Percentiles rank a stretch among this genome's conserved stretches.
These are phyloP conservation scores for Drechslera avenae DNA, from an alignment of 2,329 filamentous ascomycete genomes.

Conservation along the genomic window DNA sequence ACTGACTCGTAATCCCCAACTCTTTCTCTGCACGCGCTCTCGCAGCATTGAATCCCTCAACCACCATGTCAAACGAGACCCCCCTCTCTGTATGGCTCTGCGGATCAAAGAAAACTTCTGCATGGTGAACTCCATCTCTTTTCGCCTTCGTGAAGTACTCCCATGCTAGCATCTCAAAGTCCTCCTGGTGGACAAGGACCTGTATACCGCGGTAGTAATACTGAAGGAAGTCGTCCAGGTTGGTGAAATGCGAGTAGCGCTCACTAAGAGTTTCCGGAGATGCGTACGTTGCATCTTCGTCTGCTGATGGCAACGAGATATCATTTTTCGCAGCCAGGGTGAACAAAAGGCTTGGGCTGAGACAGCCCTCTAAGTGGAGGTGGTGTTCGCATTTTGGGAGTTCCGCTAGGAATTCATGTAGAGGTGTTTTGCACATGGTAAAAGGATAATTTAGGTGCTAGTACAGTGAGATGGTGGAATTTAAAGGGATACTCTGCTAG, in stretches of 20 bases:
- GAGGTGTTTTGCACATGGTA: conserved; percentile 26
- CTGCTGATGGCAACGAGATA: conserved; percentile 59
- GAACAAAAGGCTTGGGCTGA: conserved; percentile 74
- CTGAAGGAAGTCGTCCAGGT: conserved; percentile 76
- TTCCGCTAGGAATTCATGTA: conserved; percentile 28
- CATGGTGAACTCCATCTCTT: conserved; percentile 69
- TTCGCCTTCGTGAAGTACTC: conserved; percentile 71
- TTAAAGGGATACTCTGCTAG: too few species aligned
- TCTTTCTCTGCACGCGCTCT: conserved; percentile 64
- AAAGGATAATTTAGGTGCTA: too few species aligned
- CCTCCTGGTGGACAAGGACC: conserved; percentile 66
- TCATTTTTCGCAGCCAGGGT: conserved; percentile 69
- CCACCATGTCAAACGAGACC: conserved; percentile 66
- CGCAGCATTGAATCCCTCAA: conserved; percentile 67
- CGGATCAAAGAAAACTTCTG: conserved; percentile 81
- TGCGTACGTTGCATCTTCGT: conserved; percentile 65
- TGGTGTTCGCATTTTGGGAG: conserved; percentile 84
- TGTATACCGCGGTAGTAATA: conserved; percentile 81
- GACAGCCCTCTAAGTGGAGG: conserved; percentile 77
- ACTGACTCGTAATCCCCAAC: conserved; percentile 66
- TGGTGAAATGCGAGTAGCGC: conserved; percentile 71
- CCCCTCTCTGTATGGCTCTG: conserved; percentile 72
- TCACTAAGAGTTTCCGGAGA: conserved; percentile 63
- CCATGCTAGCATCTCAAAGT: conserved; percentile 75
- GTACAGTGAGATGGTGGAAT: too few species aligned